phyloP scores from a whole-genome alignment of 2,329 filamentous ascomycete genomes.

The Monosporascus sp. region DNA sequence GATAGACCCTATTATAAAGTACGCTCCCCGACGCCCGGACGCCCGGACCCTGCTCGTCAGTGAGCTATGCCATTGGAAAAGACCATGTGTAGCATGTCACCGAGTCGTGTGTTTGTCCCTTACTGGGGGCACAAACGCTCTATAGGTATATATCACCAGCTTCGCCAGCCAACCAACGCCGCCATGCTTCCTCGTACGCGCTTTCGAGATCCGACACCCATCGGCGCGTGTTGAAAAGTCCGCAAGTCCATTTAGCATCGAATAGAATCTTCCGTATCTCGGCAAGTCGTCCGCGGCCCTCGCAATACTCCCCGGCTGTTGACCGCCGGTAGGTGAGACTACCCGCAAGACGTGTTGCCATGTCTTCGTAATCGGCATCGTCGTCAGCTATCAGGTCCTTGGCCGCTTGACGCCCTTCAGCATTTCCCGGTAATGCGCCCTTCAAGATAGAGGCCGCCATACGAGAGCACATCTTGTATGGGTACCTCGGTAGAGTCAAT shows the following conservation, averaged over 20 bases:
- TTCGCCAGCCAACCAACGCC: slow-evolving; percentile 76
- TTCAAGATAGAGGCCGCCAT: slow-evolving; percentile 95
- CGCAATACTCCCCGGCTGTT: slow-evolving; percentile 38
- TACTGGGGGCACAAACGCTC: slow-evolving; percentile 1
- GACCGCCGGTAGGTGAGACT: slow-evolving; percentile 54
- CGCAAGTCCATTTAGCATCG: slow-evolving; percentile 76
- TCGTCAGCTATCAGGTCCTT: slow-evolving; percentile 70
- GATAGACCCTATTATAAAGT: too few relatives aligned
- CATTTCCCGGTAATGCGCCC: slow-evolving; percentile 73
- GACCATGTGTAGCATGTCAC: background rate
- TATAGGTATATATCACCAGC: slow-evolving; percentile 87
- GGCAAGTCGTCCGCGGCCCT: slow-evolving; percentile 63
- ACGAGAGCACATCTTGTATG: slow-evolving; percentile 98
- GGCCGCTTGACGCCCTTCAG: slow-evolving; percentile 62
- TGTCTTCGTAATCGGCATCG: slow-evolving; percentile 80
- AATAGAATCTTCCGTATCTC: slow-evolving; percentile 79
- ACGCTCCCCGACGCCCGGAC: too few relatives aligned
- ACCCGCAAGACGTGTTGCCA: slow-evolving; percentile 62
- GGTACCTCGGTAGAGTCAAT: slow-evolving; percentile 82
- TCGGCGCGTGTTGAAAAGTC: slow-evolving; percentile 82
- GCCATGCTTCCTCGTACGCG: slow-evolving; percentile 86
- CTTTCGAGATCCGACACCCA: slow-evolving; percentile 89
- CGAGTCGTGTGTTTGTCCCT: background rate
- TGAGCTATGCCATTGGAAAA: background rate
- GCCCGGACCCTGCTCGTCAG: background rate